These are phyloP conservation scores for Pseudogymnoascus sp. DNA, from an alignment of 2,329 filamentous ascomycete genomes.

Conservation along the genomic window DNA sequence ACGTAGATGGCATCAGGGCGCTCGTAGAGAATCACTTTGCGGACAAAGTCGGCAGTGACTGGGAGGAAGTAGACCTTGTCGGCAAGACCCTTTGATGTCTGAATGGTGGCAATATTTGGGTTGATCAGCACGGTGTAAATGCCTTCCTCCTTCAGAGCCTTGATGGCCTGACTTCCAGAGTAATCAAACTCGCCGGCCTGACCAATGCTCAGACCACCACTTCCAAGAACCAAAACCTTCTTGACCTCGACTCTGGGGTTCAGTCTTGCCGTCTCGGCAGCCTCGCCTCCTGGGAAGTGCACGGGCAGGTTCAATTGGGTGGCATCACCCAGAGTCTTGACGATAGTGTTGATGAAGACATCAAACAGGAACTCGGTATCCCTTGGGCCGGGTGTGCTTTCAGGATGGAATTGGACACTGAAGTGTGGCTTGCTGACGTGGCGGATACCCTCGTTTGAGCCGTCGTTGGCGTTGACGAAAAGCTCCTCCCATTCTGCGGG, in stretches of 20 bases:
- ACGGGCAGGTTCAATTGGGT: conserved; percentile 64
- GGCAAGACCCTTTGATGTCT: conserved; percentile 93
- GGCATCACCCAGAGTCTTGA: conserved; percentile 58
- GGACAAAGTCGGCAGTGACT: conserved; percentile 92
- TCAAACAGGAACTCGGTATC: conserved; percentile 97
- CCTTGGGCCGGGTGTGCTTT: conserved; percentile 88
- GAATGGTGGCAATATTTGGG: conserved; percentile 97
- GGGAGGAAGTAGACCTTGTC: conserved; percentile 99
- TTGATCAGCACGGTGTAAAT: conserved; percentile 99
- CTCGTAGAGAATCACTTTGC: conserved; percentile 94
- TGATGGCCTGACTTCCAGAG: conserved; percentile 96
- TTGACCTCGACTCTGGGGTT: conserved; percentile 77
- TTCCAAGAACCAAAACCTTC: conserved; percentile 90
- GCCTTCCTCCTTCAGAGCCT: conserved; percentile 93
- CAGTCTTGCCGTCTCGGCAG: conserved; percentile 66
- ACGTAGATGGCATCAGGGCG: conserved; percentile 93
- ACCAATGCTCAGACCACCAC: conserved; percentile 91
- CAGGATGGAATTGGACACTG: conserved; percentile 98
- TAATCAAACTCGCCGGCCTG: conserved; percentile 99
- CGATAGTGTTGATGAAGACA: conserved; percentile 83
- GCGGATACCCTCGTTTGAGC: conserved; percentile 95
- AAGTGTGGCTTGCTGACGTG: conserved; percentile 82
- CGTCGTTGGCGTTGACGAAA: conserved; percentile 96
- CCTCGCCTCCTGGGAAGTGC: conserved; percentile 75
- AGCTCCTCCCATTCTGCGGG: conserved; percentile 80